Conservation (phyloP, 148 eudicot genomes). For the Fagopyrum esculentum region DNA sequence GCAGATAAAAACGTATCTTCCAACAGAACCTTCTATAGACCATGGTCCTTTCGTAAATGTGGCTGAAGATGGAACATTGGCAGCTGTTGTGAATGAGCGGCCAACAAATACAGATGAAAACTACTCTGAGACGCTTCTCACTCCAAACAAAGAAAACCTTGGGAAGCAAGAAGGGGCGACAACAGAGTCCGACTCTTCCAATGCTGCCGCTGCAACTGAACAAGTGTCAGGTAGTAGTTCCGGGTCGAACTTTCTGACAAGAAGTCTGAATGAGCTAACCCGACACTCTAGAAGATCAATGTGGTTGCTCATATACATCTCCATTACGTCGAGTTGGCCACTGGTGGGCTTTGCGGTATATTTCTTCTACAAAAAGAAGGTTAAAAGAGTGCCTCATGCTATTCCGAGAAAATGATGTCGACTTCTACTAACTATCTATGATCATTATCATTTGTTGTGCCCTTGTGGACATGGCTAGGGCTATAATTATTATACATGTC, state of each 20-base stretch:
- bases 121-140: constrained; percentile 17
- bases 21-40: constrained; percentile 48
- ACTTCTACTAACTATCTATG: constrained; percentile 5
- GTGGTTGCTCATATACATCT: constrained; percentile 72
- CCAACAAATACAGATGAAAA: constrained; percentile 24
- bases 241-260: constrained; percentile 22
- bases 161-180: constrained; percentile 19
- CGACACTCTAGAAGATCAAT: constrained; percentile 50
- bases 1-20: constrained; percentile 28
- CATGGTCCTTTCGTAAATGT: constrained; percentile 64
- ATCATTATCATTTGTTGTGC: background rate
- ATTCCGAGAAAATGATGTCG: constrained; percentile 24
- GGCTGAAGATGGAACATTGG: constrained; percentile 61
- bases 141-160: constrained; percentile 15
- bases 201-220: constrained; percentile 18
- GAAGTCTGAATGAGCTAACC: constrained; percentile 49
- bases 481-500: background rate
- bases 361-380: constrained; percentile 41
- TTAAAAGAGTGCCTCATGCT: constrained; percentile 18
- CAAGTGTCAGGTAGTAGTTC: constrained; percentile 19
- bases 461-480: background rate
- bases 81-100: constrained; percentile 48
- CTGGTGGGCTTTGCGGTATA: constrained; percentile 47
- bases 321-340: constrained; percentile 60
- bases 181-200: constrained; percentile 15